phyloP scores from a whole-genome alignment of 192 early-diverging fungal species.

The Rhizophagus sp. region DNA sequence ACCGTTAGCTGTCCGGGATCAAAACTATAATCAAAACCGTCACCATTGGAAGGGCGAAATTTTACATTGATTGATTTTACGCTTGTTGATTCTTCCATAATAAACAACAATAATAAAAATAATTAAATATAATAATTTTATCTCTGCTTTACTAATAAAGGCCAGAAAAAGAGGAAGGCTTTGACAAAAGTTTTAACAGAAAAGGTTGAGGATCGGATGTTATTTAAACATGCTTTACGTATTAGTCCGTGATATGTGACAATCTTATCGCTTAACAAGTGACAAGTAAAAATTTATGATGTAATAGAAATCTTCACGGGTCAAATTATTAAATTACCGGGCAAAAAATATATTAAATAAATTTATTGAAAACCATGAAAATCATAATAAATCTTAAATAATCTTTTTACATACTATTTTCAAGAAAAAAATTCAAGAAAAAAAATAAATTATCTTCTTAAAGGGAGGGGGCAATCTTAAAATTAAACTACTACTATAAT shows the following conservation, averaged over 20 bases:
- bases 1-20: slow-evolving; percentile 61
- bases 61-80: slow-evolving; percentile 37
- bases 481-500: background rate
- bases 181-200: background rate
- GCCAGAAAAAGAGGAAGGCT: background rate
- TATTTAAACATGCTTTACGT: background rate
- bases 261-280: background rate
- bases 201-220: background rate
- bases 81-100: background rate
- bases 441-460: background rate
- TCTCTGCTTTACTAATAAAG: background rate
- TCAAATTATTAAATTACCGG: no score
- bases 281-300: background rate
- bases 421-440: background rate
- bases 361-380: no score
- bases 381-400: no score
- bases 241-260: background rate
- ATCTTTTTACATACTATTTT: no score
- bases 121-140: background rate
- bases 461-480: background rate
- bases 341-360: no score
- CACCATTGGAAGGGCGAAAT: slow-evolving; percentile 52
- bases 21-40: slow-evolving; percentile 50
- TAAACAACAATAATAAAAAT: background rate
- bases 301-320: no score